Evolutionary conservation across 1,284 basidiomycete species (phyloP).

Genomic region (Cryptococcus depauperatus): DNA sequence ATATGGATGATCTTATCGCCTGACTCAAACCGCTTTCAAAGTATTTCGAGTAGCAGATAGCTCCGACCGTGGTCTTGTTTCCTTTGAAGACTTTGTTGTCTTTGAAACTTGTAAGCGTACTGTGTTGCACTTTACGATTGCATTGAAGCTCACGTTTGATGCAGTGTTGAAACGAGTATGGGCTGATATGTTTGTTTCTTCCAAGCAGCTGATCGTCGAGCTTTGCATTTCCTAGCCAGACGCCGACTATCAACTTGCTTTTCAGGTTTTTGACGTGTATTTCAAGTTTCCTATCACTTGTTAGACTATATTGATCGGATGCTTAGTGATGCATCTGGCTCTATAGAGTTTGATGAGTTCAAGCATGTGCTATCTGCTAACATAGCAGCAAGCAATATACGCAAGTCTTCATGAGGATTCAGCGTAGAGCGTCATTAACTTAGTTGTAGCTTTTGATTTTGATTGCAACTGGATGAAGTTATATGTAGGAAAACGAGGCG

Average conservation of each 20-base stretch:
- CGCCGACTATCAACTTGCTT: conserved; percentile 92
- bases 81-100: conserved; percentile 88
- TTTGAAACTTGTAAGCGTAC: conserved; percentile 60
- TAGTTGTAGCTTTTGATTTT: conserved; percentile 65
- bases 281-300: conserved; percentile 41
- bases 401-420: conserved; percentile 18
- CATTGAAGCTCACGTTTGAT: neutral
- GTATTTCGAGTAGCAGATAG: conserved; percentile 84
- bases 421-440: neutral
- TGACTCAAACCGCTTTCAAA: conserved; percentile 20
- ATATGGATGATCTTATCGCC: neutral
- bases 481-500: conserved; percentile 83
- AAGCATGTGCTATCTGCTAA: conserved; percentile 78
- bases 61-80: conserved; percentile 65
- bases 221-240: conserved; percentile 56
- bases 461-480: conserved; percentile 92
- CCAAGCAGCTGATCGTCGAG: neutral
- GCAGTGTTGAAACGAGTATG: conserved; percentile 38
- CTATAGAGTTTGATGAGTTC: conserved; percentile 86
- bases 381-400: conserved; percentile 58
- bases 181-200: neutral
- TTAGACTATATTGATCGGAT: neutral
- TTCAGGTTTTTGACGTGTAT: conserved; percentile 90
- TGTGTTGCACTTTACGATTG: neutral
- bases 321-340: conserved; percentile 77